Base-by-base conservation (phyloP, 23 red algal genomes). In the Gracilaria domingensis region DNA sequence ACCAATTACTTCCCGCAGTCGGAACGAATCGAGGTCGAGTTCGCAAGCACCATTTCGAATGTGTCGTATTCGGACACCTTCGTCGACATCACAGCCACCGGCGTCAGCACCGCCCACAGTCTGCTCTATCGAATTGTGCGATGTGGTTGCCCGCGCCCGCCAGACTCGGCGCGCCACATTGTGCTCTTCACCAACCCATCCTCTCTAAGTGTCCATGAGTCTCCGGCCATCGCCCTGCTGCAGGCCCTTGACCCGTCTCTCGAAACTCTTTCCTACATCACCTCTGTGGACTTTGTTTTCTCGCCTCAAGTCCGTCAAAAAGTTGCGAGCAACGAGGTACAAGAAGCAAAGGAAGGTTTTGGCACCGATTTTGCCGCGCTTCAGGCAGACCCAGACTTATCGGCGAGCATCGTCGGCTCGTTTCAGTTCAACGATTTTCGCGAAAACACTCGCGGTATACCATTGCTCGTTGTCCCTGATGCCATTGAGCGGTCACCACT, bases 381-480 rank as follows among this genome's bases (percentile, higher is more conserved):
- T 9, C 18, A 40, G 7, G 8, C 12, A 73, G 76, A 81, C 76
- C 0, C 47, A 45, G 33, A 18, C 2, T 21, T 58, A 16, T 58
- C 76, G 47, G 33, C 49, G 17, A 35, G 54, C 12, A 34, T 81
- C 8, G 58, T 81, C 20, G 47, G 47, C 20, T 81, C 47, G 13
- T 58, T 81, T 21, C 23, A 48, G 8, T 53, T 81, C n/a, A 47
- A 81, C 16, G 12, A 32, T 0, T 81, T 12, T 54, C 20, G 12
- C 13, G 45, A 54, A 21, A 8, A 8, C 2, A 54, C 33, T 24
- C 12, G 34, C 11, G 28, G 20, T 40, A 24, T 75, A 18, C 72
- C 91, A 13, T 79, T 76, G 17, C 82, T 94, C 33, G 51, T 48
- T 62, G 42, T 95, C 25, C 70, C 83, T 49, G 92, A 95, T 42